Base-by-base conservation (phyloP, 1,139 yeast genomes). In the Kodamaea alishanica region DNA sequence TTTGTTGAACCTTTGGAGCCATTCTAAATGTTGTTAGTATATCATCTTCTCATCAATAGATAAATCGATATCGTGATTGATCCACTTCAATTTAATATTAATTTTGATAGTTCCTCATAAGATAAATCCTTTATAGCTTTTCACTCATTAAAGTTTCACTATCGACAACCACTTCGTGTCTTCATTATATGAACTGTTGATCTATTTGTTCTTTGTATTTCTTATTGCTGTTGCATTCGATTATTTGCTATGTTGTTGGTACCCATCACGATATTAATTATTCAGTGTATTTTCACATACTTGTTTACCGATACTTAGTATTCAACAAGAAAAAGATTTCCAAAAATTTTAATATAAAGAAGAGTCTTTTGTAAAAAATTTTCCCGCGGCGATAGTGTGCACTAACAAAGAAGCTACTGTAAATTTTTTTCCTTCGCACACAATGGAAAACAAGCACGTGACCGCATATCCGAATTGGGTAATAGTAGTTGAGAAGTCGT, bases 1-100 rank as follows among this genome's bases (percentile, higher is more conserved):
- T 85, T 77, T 88, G 94, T 82, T 90, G 97, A 76, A 87, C 79
- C 81, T 90, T 92, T 82, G 97, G 97, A 76, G 97, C 97, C 98
- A 92, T 90, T 75, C 81, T 70, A 56, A 34, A 36, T 5, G 36
- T 20, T 41, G 74, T 69, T 70, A 69, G 75, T 69, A 64, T 28
- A 26, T 7, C 7, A n/a, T 9, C 2, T 6, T 30, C 12, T 32
- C 25, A n/a, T 9, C n/a, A 32, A 10, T 7, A 23, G 3, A 26
- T 31, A 12, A 30, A 20, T 9, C 30, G 3, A 10, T 28, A 9
- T 10, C 12, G 9, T 20, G 23, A 24, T 7, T 30, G n/a, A 10
- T 23, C 20, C 12, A 9, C 29, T 32, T 10, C 10, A 10, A n/a
- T n/a, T 6, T 29, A 29, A 12, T 15, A 11, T 29, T 24, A 3